Evolutionary conservation across 2,329 filamentous ascomycete species (phyloP).

Genomic region (Colletotrichum chlorophyti): DNA sequence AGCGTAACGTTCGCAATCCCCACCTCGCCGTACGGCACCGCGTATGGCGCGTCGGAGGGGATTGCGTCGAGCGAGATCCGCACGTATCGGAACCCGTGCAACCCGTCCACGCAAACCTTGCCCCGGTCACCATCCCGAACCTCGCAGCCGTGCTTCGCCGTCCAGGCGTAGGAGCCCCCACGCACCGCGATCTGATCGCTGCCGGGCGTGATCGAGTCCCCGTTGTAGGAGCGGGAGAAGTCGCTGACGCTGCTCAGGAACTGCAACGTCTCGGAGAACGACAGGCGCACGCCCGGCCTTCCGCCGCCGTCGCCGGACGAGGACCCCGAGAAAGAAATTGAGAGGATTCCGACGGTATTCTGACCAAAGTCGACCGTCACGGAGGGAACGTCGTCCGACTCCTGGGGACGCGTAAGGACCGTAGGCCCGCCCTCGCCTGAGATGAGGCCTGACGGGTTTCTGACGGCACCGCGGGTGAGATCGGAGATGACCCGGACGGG

Average conservation of each 20-base stretch:
- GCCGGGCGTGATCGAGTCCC: slow-evolving; percentile 46
- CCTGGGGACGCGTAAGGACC: slow-evolving; percentile 36
- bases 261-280: slow-evolving; percentile 56
- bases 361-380: slow-evolving; percentile 58
- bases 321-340: slow-evolving; percentile 48
- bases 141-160: slow-evolving; percentile 50
- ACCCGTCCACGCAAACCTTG: slow-evolving; percentile 57
- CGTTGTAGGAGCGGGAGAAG: slow-evolving; percentile 55
- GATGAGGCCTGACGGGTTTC: slow-evolving; percentile 43
- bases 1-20: slow-evolving; percentile 50
- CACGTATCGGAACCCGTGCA: slow-evolving; percentile 61
- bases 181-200: slow-evolving; percentile 58
- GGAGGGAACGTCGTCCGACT: slow-evolving; percentile 36
- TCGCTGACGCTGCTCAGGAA: slow-evolving; percentile 52
- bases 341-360: slow-evolving; percentile 51
- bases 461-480: slow-evolving; percentile 45
- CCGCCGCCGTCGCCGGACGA: slow-evolving; percentile 27
- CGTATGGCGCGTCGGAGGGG: slow-evolving; percentile 50
- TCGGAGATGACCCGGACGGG: slow-evolving; percentile 40
- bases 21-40: slow-evolving; percentile 48
- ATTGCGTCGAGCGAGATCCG: slow-evolving; percentile 55
- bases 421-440: slow-evolving; percentile 35
- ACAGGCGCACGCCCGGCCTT: slow-evolving; percentile 50
- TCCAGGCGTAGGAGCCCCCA: slow-evolving; percentile 50
- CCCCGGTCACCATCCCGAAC: slow-evolving; percentile 29